phyloP scores from a whole-genome alignment of 192 early-diverging fungal genomes.

The Jimgerdemannia flammicorona region DNA sequence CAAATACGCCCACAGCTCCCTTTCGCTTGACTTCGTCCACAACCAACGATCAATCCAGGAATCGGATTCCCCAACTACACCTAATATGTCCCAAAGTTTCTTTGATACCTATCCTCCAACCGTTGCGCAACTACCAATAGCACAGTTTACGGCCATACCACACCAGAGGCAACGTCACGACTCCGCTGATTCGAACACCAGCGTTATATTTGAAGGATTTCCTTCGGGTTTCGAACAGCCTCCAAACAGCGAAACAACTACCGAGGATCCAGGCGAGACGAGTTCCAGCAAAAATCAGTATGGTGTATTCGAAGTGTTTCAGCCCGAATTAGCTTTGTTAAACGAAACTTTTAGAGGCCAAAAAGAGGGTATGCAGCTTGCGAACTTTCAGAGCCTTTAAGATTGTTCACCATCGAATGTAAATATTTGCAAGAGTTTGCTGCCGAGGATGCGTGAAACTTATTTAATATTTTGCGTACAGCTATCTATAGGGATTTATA shows the following conservation, averaged over 20 bases:
- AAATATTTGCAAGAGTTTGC: too few species aligned
- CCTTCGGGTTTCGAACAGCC: neutral
- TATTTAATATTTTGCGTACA: neutral
- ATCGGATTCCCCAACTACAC: neutral
- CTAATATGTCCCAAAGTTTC: neutral
- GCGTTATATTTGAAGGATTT: neutral
- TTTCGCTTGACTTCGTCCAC: too few species aligned
- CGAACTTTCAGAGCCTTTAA: too few species aligned
- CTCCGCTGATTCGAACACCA: neutral
- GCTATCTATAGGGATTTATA: slow-evolving; percentile 22
- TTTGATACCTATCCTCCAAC: neutral
- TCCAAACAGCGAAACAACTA: neutral
- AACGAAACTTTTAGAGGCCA: slow-evolving; percentile 12
- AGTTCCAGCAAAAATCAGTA: neutral
- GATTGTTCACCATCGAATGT: too few species aligned
- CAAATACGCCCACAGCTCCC: too few species aligned
- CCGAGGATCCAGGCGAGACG: neutral
- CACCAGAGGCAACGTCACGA: neutral
- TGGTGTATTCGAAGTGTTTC: slow-evolving; percentile 7
- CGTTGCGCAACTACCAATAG: neutral
- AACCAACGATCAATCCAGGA: too few species aligned
- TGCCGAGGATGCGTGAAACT: too few species aligned
- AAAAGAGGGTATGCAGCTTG: slow-evolving; percentile 1
- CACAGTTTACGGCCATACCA: neutral
- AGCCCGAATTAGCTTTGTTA: slow-evolving; percentile 18